These are phyloP conservation scores for Hypoxylon cercidicola DNA, from an alignment of 495 filamentous ascomycete species.

Conservation along the genomic window DNA sequence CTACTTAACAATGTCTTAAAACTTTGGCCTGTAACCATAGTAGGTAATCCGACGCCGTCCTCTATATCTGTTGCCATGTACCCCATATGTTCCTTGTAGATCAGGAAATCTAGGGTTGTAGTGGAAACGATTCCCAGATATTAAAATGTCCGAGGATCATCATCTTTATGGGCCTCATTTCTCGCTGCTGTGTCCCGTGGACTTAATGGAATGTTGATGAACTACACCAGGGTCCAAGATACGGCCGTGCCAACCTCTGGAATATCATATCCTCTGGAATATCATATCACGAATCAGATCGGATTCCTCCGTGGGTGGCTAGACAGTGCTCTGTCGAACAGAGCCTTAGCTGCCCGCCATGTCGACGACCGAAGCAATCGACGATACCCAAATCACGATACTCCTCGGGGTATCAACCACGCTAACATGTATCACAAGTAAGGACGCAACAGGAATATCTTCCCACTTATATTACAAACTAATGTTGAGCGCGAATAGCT, in stretches of 20 bases:
- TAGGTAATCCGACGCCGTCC: slow-evolving; percentile 13
- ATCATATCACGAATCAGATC: not conserved
- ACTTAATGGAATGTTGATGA: slow-evolving; percentile 1
- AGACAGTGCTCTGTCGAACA: not conserved
- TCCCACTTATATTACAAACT: not conserved
- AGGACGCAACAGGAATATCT: not conserved
- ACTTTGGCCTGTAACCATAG: too few species aligned
- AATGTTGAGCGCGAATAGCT: slow-evolving; percentile 21
- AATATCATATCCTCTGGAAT: too few species aligned
- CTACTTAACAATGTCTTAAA: too few species aligned
- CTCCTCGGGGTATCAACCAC: slow-evolving; percentile 29
- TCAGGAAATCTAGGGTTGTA: slow-evolving; percentile 20
- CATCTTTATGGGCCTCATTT: not conserved
- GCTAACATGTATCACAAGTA: slow-evolving; percentile 38
- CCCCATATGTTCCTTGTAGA: slow-evolving; percentile 27
- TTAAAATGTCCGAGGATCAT: slow-evolving; percentile 7
- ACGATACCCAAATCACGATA: slow-evolving; percentile 26
- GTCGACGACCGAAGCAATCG: slow-evolving; percentile 10
- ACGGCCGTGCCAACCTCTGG: not conserved
- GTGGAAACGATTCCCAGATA: not conserved
- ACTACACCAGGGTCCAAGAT: not conserved
- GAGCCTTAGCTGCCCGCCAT: slow-evolving; percentile 10
- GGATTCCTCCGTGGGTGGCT: not conserved
- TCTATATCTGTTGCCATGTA: slow-evolving; percentile 10
- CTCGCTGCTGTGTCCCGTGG: not conserved